A percentile compares a stretch with the other conserved stretches of the same genome.
These are phyloP conservation scores for Clarireedia monteithiana DNA, from an alignment of 2,329 filamentous ascomycete genomes.

Conservation along the genomic window DNA sequence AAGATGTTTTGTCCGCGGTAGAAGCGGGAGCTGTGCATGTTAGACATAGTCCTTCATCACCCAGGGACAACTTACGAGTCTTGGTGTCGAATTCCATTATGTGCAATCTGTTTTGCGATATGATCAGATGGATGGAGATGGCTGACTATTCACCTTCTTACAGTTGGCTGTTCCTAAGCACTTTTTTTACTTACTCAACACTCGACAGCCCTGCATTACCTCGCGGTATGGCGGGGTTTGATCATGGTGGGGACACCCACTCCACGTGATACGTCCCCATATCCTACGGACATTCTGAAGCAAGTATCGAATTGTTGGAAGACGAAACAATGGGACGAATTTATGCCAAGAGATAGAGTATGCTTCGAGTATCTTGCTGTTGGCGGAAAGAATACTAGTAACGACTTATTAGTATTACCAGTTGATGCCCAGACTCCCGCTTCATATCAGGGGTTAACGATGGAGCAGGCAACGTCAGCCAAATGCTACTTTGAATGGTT, in stretches of 20 bases:
- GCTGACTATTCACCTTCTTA: neutral
- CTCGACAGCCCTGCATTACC: neutral
- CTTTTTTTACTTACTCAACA: neutral
- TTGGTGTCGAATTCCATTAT: conserved; percentile 69
- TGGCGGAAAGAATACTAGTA: no score
- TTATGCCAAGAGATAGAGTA: no score
- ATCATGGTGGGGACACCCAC: neutral
- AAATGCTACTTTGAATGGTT: no score
- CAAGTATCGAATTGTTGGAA: no score
- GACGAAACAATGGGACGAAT: no score
- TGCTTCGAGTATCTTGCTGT: no score
- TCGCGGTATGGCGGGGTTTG: conserved; percentile 2
- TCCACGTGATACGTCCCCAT: no score
- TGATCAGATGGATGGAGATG: neutral
- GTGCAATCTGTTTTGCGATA: neutral
- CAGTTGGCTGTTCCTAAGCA: neutral
- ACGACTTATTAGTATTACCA: no score
- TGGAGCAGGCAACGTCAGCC: no score
- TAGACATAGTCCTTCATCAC: conserved; percentile 2
- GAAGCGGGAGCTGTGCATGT: conserved; percentile 56
- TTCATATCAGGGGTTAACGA: no score
- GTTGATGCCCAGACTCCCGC: no score
- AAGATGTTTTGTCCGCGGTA: conserved; percentile 78
- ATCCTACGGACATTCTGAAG: no score
- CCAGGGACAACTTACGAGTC: conserved; percentile 47